Evolutionary conservation across 2,329 filamentous ascomycete genomes (phyloP).

Genomic region (Botrytis galanthina): DNA sequence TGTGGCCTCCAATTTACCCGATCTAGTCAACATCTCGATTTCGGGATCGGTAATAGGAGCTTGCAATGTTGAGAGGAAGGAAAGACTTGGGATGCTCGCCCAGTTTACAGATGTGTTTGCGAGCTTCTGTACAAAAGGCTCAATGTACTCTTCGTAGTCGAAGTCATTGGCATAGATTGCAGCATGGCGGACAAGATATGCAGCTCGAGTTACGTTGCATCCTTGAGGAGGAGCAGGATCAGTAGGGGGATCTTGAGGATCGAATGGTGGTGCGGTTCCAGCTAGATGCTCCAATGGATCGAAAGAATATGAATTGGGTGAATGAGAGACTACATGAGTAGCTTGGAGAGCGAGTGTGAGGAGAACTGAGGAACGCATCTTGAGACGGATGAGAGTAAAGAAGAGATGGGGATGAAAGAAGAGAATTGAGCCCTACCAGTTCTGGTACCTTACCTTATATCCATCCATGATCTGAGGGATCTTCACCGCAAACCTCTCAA

Average conservation of each 20-base stretch:
- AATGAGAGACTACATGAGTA: slow-evolving; percentile 21
- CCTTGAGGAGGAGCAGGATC: slow-evolving; percentile 49
- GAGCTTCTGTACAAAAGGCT: slow-evolving; percentile 51
- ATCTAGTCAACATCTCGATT: slow-evolving; percentile 33
- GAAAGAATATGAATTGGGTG: slow-evolving; percentile 41
- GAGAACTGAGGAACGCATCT: slow-evolving; percentile 17
- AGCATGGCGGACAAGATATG: slow-evolving; percentile 50
- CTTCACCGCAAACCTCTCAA: neutral
- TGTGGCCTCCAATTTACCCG: slow-evolving; percentile 33
- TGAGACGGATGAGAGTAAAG: neutral
- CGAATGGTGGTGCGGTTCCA: slow-evolving; percentile 50
- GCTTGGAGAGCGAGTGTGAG: slow-evolving; percentile 15
- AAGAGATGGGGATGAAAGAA: neutral
- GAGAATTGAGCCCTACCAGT: slow-evolving; percentile 3
- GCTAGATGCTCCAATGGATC: slow-evolving; percentile 49
- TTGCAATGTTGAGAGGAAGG: slow-evolving; percentile 34
- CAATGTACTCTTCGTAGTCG: slow-evolving; percentile 51
- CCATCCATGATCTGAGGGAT: slow-evolving; percentile 7
- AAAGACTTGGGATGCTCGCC: slow-evolving; percentile 37
- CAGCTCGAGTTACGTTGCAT: slow-evolving; percentile 49
- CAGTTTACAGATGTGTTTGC: slow-evolving; percentile 48
- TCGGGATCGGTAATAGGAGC: slow-evolving; percentile 33
- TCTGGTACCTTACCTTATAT: slow-evolving; percentile 12
- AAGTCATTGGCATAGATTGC: slow-evolving; percentile 53
- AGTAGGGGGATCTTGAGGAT: slow-evolving; percentile 46